Evolutionary conservation across 306 rosid genomes (phyloP).

Genomic region (Inga leiocalycina): DNA sequence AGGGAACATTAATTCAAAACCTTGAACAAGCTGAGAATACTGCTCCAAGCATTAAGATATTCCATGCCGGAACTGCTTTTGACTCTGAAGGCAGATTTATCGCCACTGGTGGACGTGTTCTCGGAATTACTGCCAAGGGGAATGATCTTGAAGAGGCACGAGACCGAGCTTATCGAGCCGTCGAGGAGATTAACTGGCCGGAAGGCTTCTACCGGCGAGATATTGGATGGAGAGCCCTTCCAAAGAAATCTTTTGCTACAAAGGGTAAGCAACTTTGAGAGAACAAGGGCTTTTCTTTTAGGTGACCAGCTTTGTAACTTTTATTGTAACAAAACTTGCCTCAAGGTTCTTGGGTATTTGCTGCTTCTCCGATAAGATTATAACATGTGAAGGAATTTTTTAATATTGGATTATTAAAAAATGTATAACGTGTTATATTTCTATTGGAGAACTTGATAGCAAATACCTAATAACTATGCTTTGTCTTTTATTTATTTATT

Average conservation of each 20-base stretch:
- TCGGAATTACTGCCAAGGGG: conserved; percentile 90
- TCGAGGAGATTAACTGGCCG: conserved; percentile 73
- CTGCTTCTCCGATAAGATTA: background rate
- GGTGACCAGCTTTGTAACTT: conserved; percentile 16
- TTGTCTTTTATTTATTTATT: background rate
- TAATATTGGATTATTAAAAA: background rate
- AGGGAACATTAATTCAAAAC: conserved; percentile 79
- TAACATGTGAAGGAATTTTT: background rate
- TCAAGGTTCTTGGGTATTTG: background rate
- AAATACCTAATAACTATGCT: background rate
- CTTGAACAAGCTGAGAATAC: conserved; percentile 79
- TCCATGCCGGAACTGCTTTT: conserved; percentile 91
- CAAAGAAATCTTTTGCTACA: background rate
- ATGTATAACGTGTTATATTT: background rate
- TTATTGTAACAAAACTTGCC: background rate
- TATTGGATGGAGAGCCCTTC: conserved; percentile 92
- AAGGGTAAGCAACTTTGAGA: conserved; percentile 30
- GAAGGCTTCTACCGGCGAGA: conserved; percentile 89
- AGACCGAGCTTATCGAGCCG: conserved; percentile 72
- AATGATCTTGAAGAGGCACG: conserved; percentile 79
- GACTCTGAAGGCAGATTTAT: conserved; percentile 71
- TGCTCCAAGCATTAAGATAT: conserved; percentile 74
- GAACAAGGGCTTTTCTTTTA: background rate
- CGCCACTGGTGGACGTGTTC: conserved; percentile 93
- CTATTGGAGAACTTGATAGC: background rate